phyloP scores from a whole-genome alignment of 805 yeast genomes.

The Saccharomycopsis schoenii region DNA sequence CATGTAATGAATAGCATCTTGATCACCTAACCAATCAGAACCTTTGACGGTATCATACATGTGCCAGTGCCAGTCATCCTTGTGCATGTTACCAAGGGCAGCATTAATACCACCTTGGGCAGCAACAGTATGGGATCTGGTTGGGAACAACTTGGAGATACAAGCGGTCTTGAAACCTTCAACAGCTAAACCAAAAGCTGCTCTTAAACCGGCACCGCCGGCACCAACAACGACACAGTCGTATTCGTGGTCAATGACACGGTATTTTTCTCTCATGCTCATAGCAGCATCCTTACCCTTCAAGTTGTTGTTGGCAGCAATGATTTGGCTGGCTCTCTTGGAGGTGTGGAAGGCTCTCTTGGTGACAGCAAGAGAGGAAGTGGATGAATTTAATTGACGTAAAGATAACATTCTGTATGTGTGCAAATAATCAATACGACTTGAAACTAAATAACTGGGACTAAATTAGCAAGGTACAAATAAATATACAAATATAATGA shows the following conservation, averaged over 20 bases:
- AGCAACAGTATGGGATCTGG: constrained; percentile 97
- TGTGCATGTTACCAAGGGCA: constrained; percentile 97
- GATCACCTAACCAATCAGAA: constrained; percentile 99
- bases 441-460: too few relatives aligned
- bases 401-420: constrained; percentile 5
- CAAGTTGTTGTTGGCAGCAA: constrained; percentile 15
- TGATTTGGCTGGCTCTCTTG: constrained; percentile 22
- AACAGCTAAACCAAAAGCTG: constrained; percentile 95
- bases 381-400: constrained; percentile 1
- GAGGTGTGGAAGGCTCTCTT: constrained; percentile 9
- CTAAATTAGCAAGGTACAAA: too few relatives aligned
- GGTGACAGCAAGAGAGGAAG: not conserved
- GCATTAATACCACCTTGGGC: constrained; percentile 99
- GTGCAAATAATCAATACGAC: not conserved
- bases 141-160: constrained; percentile 92
- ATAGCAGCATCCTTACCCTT: constrained; percentile 37
- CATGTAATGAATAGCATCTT: constrained; percentile 98
- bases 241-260: constrained; percentile 93
- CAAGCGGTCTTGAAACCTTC: constrained; percentile 98
- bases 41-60: constrained; percentile 99
- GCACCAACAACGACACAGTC: constrained; percentile 98
- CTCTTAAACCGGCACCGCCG: constrained; percentile 98
- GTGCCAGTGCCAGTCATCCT: constrained; percentile 99
- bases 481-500: too few relatives aligned
- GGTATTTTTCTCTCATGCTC: constrained; percentile 61